phyloP scores from a whole-genome alignment of 306 rosid genomes.

The Castanospermum australe region DNA sequence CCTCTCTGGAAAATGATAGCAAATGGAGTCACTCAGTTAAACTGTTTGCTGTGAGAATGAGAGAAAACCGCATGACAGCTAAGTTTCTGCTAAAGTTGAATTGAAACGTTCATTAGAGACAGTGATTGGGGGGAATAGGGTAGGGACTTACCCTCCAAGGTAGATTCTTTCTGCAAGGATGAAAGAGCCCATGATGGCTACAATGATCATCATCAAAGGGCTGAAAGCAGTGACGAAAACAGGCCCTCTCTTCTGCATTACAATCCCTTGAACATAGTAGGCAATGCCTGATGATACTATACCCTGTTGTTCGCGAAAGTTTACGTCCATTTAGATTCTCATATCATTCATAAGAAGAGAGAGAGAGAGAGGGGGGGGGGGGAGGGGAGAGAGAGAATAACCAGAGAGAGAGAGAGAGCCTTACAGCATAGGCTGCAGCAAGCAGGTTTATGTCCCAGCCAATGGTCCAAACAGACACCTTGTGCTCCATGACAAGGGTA shows the following conservation, averaged over 20 bases:
- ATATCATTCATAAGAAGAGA: background rate
- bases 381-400: too few relatives aligned
- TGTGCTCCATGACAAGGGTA: constrained; percentile 67
- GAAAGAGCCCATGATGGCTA: constrained; percentile 81
- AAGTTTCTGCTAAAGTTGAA: background rate
- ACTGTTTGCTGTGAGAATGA: background rate
- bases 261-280: constrained; percentile 80
- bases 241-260: constrained; percentile 84
- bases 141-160: constrained; percentile 67
- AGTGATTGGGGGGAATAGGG: background rate
- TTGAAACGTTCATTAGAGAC: background rate
- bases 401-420: background rate
- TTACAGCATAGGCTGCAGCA: constrained; percentile 94
- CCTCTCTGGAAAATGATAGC: background rate
- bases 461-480: constrained; percentile 69
- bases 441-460: constrained; percentile 90
- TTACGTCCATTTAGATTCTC: background rate
- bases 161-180: constrained; percentile 79
- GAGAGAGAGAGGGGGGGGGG: background rate
- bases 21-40: background rate
- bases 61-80: constrained; percentile 31
- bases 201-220: constrained; percentile 94
- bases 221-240: constrained; percentile 96
- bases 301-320: constrained; percentile 64
- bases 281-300: constrained; percentile 68